Base-by-base conservation (phyloP, 2,329 filamentous ascomycete genomes). In the Xylariaceae sp. region DNA sequence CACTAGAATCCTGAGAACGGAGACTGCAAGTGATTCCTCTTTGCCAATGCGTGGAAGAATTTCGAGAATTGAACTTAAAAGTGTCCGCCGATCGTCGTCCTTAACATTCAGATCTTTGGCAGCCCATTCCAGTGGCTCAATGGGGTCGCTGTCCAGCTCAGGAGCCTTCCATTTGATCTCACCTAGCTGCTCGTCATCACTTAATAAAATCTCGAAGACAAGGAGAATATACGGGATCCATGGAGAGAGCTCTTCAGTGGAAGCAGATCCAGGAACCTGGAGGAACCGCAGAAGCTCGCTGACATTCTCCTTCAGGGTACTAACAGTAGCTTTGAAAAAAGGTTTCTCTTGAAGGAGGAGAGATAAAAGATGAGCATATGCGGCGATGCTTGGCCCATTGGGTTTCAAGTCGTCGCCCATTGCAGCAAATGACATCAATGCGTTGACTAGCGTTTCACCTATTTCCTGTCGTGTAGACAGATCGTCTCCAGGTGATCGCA, bases 151-250 rank as follows among this genome's bases (percentile, higher is more conserved):
- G 13, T 85, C 74, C 21, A 73, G 76, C 33, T 74, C 73, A 1
- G 84, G 84, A 5, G 74, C 53, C 44, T 75, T 87, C 90, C 91
- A 96, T 57, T 82, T 79, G 21, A 89, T 87, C 54, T 89, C 83
- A 4, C 82, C 77, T 3, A 92, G 92, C 60, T 93, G 86, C 64
- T 91, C 87, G 70, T 97, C 94, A 64, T 96, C 89, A 11, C 89
- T 88, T n/a, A 99, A 78, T 26, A 97, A 78, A 47, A 89, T 89
- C 76, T 99, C 94, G 42, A 97, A 81, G 43, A 99, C 89, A 13
- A 97, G 80, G 27, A 99, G 78, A 26, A 97, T 85, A 66, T 94
- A 92, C 10, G 91, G 89, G 59, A 97, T 88, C 92, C 93, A 99
- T 1, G 91, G 89, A 4, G 92, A 89, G n/a, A 91, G 78, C 53